Base-by-base conservation (phyloP, 192 early-diverging fungal species). In the Chytriomyces hyalinus region DNA sequence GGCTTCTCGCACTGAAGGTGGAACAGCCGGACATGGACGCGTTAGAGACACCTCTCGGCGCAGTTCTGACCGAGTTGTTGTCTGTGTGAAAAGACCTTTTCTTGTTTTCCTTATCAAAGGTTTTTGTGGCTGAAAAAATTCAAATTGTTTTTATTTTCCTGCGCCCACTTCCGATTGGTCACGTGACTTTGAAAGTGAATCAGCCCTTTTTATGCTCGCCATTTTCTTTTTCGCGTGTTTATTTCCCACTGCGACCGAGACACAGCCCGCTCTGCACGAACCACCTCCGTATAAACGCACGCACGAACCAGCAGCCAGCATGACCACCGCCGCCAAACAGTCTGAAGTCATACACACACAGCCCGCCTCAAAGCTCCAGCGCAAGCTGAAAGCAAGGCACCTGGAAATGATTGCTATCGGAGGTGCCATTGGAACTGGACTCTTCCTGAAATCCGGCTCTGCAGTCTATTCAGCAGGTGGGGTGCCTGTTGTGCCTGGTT, bases 371-470 rank as follows among this genome's bases (percentile, higher is more conserved):
- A 36, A 36, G 36, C 36, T 36, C 36, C 36, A 36, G 36, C 36
- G 36, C 36, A 36, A 36, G 36, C 36, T 36, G 36, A 36, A 36
- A 4, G 36, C 36, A 36, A 69, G 48, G 11, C 53, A 63, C n/a
- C 20, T 60, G 15, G 71, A 50, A 44, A 50, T 59, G 71, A 70
- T 70, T 57, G 69, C 71, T 0, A 73, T 73, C 26, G 71, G 71
- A n/a, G 71, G 71, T 17, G 63, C 71, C 10, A 73, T 73, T 46
- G 77, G 77, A 63, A 96, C 94, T 28, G 95, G 95, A 43, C 80
- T 96, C 22, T 94, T 96, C 77, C 81, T 96, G 66, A 91, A 90
- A 28, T 91, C 91, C 64, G 94, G 94, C 17, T 64, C 70, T 20
- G 90, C 92, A 26, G 87, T 96, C 59, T 62, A 46, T 36, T 28